Conservation (phyloP, 2,329 filamentous ascomycete genomes). For the Chalaropsis thielavioides region DNA sequence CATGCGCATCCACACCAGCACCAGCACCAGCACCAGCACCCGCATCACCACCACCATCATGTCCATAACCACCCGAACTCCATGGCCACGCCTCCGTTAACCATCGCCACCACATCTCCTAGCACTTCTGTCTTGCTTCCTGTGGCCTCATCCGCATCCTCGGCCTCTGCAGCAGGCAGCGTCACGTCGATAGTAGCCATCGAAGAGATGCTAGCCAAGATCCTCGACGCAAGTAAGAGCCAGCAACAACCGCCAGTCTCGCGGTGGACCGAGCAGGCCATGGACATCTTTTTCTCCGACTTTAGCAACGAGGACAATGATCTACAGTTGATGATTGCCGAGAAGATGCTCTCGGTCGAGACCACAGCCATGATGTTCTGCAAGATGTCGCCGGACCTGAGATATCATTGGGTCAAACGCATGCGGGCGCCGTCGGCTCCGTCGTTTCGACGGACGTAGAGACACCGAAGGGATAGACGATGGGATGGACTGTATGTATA, state of each 20-base stretch:
- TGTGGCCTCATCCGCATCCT: not conserved
- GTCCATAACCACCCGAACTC: not conserved
- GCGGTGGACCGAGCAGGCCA: constrained; percentile 42
- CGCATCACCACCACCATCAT: not conserved
- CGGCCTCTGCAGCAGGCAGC: not conserved
- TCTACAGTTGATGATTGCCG: constrained; percentile 44
- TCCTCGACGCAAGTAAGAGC: constrained; percentile 29
- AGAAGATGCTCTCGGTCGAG: constrained; percentile 43
- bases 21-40: not conserved
- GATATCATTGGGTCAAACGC: constrained; percentile 39
- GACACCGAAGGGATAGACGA: not conserved
- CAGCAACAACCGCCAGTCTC: constrained; percentile 24
- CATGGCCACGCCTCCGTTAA: constrained; percentile 10
- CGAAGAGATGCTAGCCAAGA: constrained; percentile 25
- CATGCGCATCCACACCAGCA: not conserved
- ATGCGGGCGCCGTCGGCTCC: constrained; percentile 20
- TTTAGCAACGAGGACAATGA: constrained; percentile 44
- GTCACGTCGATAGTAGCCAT: constrained; percentile 1
- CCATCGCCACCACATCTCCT: constrained; percentile 7
- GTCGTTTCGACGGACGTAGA: not conserved
- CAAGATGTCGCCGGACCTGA: constrained; percentile 40
- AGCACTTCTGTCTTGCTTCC: constrained; percentile 7
- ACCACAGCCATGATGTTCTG: constrained; percentile 48
- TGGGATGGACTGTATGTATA: not conserved
- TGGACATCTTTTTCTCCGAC: constrained; percentile 45